Percentiles rank a stretch among this genome's conserved stretches.
Conservation (phyloP, 441 rosid genomes). For the Erodium texanum region DNA sequence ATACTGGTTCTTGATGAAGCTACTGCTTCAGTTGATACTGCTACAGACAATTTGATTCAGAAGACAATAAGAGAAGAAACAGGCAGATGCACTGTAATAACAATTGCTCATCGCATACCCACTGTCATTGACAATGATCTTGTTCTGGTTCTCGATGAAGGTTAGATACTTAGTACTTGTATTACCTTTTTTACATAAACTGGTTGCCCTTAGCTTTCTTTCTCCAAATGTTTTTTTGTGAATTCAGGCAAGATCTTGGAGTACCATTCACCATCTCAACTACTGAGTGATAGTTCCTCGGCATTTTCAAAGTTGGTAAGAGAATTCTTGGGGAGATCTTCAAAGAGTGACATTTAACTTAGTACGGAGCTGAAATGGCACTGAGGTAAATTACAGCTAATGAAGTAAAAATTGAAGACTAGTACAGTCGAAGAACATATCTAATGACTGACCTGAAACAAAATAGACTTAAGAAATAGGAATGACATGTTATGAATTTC, state of each 20-base stretch:
- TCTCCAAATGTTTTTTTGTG: too few species aligned
- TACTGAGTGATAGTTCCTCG: constrained; percentile 38
- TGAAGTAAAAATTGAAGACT: neutral
- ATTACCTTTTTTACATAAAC: too few species aligned
- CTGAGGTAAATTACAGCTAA: neutral
- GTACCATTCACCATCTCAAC: constrained; percentile 31
- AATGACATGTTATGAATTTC: neutral
- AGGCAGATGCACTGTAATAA: constrained; percentile 45
- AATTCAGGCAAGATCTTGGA: constrained; percentile 44
- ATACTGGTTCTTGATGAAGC: constrained; percentile 65
- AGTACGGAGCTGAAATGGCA: neutral
- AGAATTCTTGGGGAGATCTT: constrained; percentile 46
- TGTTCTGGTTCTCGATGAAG: constrained; percentile 62
- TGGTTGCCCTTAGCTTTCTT: too few species aligned
- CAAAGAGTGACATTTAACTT: constrained; percentile 19
- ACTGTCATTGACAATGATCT: constrained; percentile 67
- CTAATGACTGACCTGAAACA: neutral
- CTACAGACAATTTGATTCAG: constrained; percentile 58
- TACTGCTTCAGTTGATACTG: constrained; percentile 67
- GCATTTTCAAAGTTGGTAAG: constrained; percentile 46
- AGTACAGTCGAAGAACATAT: neutral
- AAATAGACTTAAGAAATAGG: neutral
- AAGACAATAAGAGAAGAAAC: constrained; percentile 47
- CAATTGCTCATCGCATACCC: constrained; percentile 70
- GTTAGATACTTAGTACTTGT: constrained; percentile 18